Base-by-base conservation (phyloP, 176 grass and related monocot species). In the Thalia dealbata region DNA sequence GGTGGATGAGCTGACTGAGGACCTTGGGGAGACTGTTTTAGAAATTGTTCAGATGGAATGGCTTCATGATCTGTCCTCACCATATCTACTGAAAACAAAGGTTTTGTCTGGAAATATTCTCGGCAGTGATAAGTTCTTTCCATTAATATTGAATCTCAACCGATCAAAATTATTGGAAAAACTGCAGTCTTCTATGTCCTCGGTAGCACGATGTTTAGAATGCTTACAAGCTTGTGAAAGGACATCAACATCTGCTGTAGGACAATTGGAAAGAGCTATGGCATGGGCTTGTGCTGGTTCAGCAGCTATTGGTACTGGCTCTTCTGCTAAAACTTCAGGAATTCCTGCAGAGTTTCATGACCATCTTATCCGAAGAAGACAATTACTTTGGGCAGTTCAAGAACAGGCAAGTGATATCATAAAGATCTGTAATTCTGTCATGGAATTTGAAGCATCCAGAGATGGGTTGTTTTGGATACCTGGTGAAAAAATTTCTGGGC, bases 381-480 rank as follows among this genome's bases (percentile, higher is more conserved):
- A 76, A 77, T 84, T 96, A 81, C 86, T 96, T 82, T 66, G 55
- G 30, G 60, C 75, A 9, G 56, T 83, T 78, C 89, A 77, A 77
- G 83, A 92, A 71, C 84, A 88, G 80, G 86, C 84, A 78, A 90
- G 84, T 80, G 84, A 89, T 78, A 52, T 96, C 75, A 81, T 88
- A 30, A 87, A 92, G 58, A 80, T 85, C 51, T 96, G 93, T 77
- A 82, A 87, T 32, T 88, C 84, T 76, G 60, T 96, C 41, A 87
- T 96, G 74, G 93, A 96, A 59, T 92, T 92, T 82, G 89, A 96
- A 89, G 89, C 82, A 81, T 96, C 89, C 61, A 92, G 89, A 81
- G 89, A 92, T 67, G 92, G 89, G 41, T 69, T 90, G 80, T 92
- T 88, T 68, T 85, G 88, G 58, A 61, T 79, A 75, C 67, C 86